Conservation (phyloP, 768 basidiomycete genomes). For the Trametes cingulata region DNA sequence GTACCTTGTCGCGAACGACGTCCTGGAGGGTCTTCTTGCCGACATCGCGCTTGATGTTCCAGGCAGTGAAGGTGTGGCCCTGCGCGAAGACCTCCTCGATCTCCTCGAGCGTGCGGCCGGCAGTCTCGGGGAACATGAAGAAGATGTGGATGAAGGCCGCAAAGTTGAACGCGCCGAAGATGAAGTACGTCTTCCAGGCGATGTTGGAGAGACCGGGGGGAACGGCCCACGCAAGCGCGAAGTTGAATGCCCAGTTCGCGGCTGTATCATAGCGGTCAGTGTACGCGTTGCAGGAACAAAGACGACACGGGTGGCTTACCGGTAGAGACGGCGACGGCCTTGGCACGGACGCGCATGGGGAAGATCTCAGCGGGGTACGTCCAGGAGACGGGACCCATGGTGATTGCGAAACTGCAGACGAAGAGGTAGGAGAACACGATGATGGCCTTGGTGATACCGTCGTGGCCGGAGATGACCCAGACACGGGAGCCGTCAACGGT, state of each 20-base stretch:
- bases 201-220: constrained; percentile 68
- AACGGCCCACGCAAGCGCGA: constrained; percentile 72
- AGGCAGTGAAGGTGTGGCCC: constrained; percentile 69
- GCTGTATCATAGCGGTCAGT: constrained; percentile 17
- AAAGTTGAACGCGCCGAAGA: constrained; percentile 78
- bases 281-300: background rate
- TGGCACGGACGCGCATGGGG: constrained; percentile 68
- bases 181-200: constrained; percentile 76
- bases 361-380: constrained; percentile 72
- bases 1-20: constrained; percentile 31
- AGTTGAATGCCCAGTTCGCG: constrained; percentile 67
- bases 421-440: constrained; percentile 79
- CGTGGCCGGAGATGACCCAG: constrained; percentile 62
- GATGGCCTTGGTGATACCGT: constrained; percentile 61
- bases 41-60: constrained; percentile 62
- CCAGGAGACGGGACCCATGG: constrained; percentile 66
- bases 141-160: constrained; percentile 63
- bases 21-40: constrained; percentile 63
- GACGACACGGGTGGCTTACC: constrained; percentile 6
- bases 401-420: constrained; percentile 72
- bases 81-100: constrained; percentile 75
- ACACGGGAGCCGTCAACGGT: constrained; percentile 40
- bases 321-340: constrained; percentile 50
- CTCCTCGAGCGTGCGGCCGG: constrained; percentile 73
- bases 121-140: constrained; percentile 83